Evolutionary conservation across 2,329 filamentous ascomycete species (phyloP).

Genomic region (Trichoderma guizhouense): DNA sequence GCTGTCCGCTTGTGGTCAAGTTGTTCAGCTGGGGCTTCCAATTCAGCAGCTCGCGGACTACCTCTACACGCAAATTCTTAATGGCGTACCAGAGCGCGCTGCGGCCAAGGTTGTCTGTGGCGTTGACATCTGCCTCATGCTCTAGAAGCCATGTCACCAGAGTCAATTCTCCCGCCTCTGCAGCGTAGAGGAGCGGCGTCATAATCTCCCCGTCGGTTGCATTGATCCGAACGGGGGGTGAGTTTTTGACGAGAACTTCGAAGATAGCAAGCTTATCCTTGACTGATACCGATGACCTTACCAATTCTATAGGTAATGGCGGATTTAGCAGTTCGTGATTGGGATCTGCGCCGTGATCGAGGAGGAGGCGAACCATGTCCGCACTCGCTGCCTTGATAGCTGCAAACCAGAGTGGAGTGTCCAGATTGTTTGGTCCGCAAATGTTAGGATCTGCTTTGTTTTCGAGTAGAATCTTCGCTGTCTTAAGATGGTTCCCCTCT

Average conservation of each 20-base stretch:
- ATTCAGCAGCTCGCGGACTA: not conserved
- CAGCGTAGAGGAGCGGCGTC: not conserved
- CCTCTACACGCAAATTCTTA: not conserved
- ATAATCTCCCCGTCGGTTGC: not conserved
- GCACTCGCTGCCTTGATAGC: not conserved
- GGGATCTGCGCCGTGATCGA: not conserved
- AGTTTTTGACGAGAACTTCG: not conserved
- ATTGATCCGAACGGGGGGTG: not conserved
- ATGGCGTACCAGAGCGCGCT: not conserved
- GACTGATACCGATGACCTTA: not conserved
- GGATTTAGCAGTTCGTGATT: not conserved
- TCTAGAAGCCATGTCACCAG: not conserved
- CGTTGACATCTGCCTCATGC: not conserved
- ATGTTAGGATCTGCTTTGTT: not conserved
- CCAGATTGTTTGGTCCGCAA: not conserved
- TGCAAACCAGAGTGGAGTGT: not conserved
- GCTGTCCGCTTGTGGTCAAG: not conserved
- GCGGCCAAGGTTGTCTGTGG: not conserved
- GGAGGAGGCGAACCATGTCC: not conserved
- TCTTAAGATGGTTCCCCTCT: not conserved
- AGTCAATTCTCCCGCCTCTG: not conserved
- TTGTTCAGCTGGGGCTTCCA: not conserved
- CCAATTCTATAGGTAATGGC: not conserved
- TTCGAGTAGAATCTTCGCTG: not conserved
- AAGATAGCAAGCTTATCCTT: not conserved